These are phyloP conservation scores for Neofusicoccum kwambonambiense DNA, from an alignment of 2,329 filamentous ascomycete genomes.

Conservation along the genomic window DNA sequence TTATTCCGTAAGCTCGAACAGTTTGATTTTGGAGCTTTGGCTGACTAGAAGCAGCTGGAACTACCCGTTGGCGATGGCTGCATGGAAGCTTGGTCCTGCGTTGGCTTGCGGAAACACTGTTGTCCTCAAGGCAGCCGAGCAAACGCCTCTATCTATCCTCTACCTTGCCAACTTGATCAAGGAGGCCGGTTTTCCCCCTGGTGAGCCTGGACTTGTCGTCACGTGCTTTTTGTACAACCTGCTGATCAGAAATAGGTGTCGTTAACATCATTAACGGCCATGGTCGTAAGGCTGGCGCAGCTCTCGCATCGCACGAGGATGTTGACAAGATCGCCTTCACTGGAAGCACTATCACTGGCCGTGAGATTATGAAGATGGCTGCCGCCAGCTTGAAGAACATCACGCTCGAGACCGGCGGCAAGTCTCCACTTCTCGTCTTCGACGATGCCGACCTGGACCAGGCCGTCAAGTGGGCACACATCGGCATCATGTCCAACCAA, in stretches of 20 bases:
- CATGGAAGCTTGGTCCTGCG: constrained; percentile 58
- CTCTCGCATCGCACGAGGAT: constrained; percentile 57
- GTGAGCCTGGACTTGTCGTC: neutral
- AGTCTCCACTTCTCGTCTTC: constrained; percentile 59
- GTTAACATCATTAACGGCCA: constrained; percentile 57
- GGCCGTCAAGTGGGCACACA: constrained; percentile 38
- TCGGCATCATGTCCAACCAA: constrained; percentile 53
- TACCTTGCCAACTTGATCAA: constrained; percentile 59
- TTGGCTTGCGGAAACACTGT: constrained; percentile 57
- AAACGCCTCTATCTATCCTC: constrained; percentile 57
- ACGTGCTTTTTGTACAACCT: neutral
- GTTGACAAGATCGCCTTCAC: constrained; percentile 65
- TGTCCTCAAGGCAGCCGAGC: constrained; percentile 57
- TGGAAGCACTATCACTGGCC: constrained; percentile 59
- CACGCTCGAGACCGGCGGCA: constrained; percentile 62
- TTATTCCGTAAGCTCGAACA: constrained; percentile 26
- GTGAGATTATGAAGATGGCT: constrained; percentile 56
- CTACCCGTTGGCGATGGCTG: constrained; percentile 50
- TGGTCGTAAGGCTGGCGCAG: constrained; percentile 59
- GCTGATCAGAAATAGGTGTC: constrained; percentile 45
- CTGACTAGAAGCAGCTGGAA: constrained; percentile 37
- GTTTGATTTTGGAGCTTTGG: neutral
- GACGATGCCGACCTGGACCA: constrained; percentile 52
- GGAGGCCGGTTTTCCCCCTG: constrained; percentile 49
- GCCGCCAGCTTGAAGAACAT: constrained; percentile 59